Evolutionary conservation across 257 asterid species (phyloP), one percentile per base, ranked within the genome.

Genomic region (Gardenia jasminoides): DNA sequence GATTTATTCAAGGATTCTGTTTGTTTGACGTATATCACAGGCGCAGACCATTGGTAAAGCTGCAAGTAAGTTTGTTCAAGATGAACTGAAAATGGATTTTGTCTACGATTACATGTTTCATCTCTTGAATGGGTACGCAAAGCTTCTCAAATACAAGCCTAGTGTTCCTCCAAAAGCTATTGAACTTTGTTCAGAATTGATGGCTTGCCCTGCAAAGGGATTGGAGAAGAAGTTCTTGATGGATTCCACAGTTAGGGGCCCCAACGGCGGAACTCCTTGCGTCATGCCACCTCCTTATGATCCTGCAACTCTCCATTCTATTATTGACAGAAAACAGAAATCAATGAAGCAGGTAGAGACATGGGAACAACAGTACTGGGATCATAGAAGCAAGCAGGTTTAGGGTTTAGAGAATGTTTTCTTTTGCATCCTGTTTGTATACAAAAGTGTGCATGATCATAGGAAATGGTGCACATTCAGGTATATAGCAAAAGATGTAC

Each of bases 41-140:
- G 97, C 93, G 20, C 90, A 82, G 79, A 86, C 78, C 44, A 91
- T 92, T 36, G 97, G 97, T n/a, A 86, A 58, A 75, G 89, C 84
- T 1, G 94, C 88, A 19, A 91, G 90, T 80, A 80, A 71, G 6
- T 92, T 89, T 84, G 79, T 91, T 43, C 87, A 86, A 26, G 85
- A 88, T 22, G 24, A 52, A 0, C 59, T 52, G 59, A 52, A 52
- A 52, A 52, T 52, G 59, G 59, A 91, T 22, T 86, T 80, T 48
- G 96, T 92, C 36, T 92, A 92, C 30, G 96, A 92, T 80, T 92
- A 90, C 91, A 92, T 17, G 59, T 52, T 52, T 52, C 59, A 52
- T 52, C 59, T 52, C 22, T 52, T 52, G 59, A 52, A 22, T 52
- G 59, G 19, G 24, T 52, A 52, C 7, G 39, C 79, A 7, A 75